A percentile compares a stretch with the other conserved stretches of the same genome.
phyloP scores from a whole-genome alignment of 805 yeast species.

The Starmerella stigmatis region DNA sequence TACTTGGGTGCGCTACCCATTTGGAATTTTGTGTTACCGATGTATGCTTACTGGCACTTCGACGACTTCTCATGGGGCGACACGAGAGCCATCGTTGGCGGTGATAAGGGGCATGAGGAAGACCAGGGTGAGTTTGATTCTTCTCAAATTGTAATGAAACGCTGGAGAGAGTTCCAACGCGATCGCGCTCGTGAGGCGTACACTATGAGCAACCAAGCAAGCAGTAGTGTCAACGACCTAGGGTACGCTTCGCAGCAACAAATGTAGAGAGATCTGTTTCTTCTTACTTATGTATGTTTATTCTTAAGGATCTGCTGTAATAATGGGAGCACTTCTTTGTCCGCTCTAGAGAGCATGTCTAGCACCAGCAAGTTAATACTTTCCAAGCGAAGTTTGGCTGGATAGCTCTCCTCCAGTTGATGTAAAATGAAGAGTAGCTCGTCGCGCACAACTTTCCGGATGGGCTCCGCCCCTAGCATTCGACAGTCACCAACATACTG shows the following conservation, averaged over 20 bases:
- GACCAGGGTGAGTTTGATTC: conserved; percentile 80
- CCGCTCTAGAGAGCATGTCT: conserved; percentile 11
- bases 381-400: neutral
- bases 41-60: conserved; percentile 86
- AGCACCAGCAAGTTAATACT: conserved; percentile 8
- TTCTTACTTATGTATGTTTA: neutral
- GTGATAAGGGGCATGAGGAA: conserved; percentile 56
- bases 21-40: conserved; percentile 83
- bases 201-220: neutral
- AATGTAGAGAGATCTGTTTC: neutral
- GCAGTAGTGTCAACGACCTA: neutral
- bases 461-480: conserved; percentile 51
- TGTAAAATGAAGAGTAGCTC: conserved; percentile 40
- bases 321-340: neutral
- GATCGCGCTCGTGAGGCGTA: conserved; percentile 38
- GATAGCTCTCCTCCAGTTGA: conserved; percentile 10
- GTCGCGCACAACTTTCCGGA: conserved; percentile 50
- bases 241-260: neutral
- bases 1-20: conserved; percentile 77
- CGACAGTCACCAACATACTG: conserved; percentile 54
- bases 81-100: conserved; percentile 70
- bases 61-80: conserved; percentile 97
- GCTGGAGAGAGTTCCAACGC: conserved; percentile 90
- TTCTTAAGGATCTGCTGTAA: neutral
- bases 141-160: conserved; percentile 77